A percentile compares a stretch with the other conserved stretches of the same genome.
These are phyloP conservation scores for Mycena belliarum DNA, from an alignment of 768 basidiomycete genomes.

Conservation along the genomic window DNA sequence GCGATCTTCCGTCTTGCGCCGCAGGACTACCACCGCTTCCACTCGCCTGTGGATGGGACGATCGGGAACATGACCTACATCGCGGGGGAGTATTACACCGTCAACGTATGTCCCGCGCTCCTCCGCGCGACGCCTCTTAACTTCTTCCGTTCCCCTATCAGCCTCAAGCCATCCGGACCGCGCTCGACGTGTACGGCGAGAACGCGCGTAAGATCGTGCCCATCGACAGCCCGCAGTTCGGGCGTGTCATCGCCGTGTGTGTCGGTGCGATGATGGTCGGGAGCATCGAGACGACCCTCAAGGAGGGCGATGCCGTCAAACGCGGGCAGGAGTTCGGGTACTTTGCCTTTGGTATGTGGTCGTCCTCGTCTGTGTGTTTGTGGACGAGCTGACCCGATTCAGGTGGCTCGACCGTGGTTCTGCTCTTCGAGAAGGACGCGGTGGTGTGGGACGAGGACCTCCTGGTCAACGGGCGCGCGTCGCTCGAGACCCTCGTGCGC, in stretches of 20 bases:
- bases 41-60: conserved; percentile 80
- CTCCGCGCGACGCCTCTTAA: background rate
- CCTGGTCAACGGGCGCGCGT: conserved; percentile 77
- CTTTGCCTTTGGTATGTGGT: conserved; percentile 84
- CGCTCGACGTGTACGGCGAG: conserved; percentile 91
- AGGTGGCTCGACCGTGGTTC: conserved; percentile 93
- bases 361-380: background rate
- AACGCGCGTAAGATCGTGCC: conserved; percentile 92
- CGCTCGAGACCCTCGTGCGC: conserved; percentile 87
- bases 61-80: conserved; percentile 85
- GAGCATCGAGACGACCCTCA: conserved; percentile 83
- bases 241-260: conserved; percentile 89
- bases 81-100: conserved; percentile 93
- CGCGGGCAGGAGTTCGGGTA: conserved; percentile 92
- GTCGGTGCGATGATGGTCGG: conserved; percentile 96
- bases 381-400: background rate
- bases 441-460: conserved; percentile 94
- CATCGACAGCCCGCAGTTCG: conserved; percentile 88
- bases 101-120: conserved; percentile 61
- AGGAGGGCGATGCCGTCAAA: conserved; percentile 77
- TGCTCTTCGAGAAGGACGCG: conserved; percentile 82
- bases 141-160: conserved; percentile 27
- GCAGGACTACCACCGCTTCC: conserved; percentile 96
- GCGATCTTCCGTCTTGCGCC: conserved; percentile 92
- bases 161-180: conserved; percentile 92